Base-by-base conservation (phyloP, 192 early-diverging fungal genomes). In the Umbelopsis sp. region DNA sequence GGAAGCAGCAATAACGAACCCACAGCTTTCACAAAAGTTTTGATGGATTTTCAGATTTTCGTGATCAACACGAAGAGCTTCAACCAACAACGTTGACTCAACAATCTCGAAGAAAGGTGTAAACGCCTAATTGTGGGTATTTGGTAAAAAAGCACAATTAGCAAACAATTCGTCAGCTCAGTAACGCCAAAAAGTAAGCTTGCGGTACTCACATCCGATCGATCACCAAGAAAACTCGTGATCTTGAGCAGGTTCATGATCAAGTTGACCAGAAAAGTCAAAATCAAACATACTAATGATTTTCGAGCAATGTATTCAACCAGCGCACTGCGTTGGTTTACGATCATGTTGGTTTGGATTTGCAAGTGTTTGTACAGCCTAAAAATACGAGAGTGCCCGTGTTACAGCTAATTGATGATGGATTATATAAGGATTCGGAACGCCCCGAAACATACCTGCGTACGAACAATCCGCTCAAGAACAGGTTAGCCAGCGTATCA, bases 1-100 rank as follows among this genome's bases (percentile, higher is more conserved):
- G 74, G 95, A 88, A 49, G 95, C 93, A 11, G 92, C 93, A 65
- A 95, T 66, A 7, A 66, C 37, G 11, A 65, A 67, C 9, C 50
- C 64, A 30, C 71, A 72, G 25, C 50, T 66, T n/a, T 72, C 71
- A 33, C 71, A 72, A 53, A 72, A 72, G 30, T 22, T 23, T 51
- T 41, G 20, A 33, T 49, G 27, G 55, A 15, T 61, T 11, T 49
- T 47, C 8, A 64, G 22, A 22, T 64, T 49, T 35, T 64, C 58
- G 22, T 71, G 70, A 49, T 74, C 73, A 25, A 67, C 73, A 27
- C 76, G 67, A n/a, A 77, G 64, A 1, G 76, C 76, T 35, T 77
- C 76, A 12, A 77, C 76, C 13, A 77, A 7, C 33, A 77, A 30
- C 15, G 76, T 77, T 13, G 76, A 77, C 48, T 77, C 76, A 8